A percentile compares a stretch with the other conserved stretches of the same genome.
phyloP scores from a whole-genome alignment of 345 rosid species.

The Boechera divaricarpa region DNA sequence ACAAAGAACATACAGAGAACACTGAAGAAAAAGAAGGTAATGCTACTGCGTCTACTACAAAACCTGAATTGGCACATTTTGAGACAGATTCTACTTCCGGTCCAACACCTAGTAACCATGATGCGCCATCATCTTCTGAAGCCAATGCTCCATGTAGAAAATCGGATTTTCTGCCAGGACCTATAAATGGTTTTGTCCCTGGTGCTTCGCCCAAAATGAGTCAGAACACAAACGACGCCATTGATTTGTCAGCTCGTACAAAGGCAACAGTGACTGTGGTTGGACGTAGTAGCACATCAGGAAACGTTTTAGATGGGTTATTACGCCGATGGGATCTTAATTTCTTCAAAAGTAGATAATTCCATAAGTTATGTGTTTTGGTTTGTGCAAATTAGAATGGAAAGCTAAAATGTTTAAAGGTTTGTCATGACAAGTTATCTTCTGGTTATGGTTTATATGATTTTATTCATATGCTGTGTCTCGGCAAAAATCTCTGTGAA shows the following conservation, averaged over 20 bases:
- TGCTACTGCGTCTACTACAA: constrained; percentile 39
- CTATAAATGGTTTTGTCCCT: constrained; percentile 44
- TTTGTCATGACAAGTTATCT: constrained; percentile 27
- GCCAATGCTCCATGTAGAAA: constrained; percentile 16
- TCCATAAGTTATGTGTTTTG: constrained; percentile 53
- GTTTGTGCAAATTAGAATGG: constrained; percentile 36
- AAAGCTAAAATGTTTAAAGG: constrained; percentile 32
- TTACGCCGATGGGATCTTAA: constrained; percentile 87
- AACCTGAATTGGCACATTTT: constrained; percentile 38
- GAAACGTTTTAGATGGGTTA: constrained; percentile 77
- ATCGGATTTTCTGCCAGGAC: constrained; percentile 36
- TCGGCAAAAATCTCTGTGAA: background rate
- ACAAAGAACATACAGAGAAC: constrained; percentile 45
- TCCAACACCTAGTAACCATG: constrained; percentile 24
- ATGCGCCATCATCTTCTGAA: constrained; percentile 32
- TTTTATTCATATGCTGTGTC: background rate
- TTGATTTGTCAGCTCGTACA: constrained; percentile 70
- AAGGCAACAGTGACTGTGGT: constrained; percentile 84
- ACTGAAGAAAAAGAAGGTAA: constrained; percentile 38
- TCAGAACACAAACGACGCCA: constrained; percentile 48
- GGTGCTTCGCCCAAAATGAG: constrained; percentile 40
- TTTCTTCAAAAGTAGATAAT: constrained; percentile 61
- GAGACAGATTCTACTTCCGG: constrained; percentile 45
- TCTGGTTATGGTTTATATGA: constrained; percentile 27
- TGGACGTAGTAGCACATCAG: constrained; percentile 64